Percentiles rank a stretch among this genome's conserved stretches.
These are phyloP conservation scores for Daldinia sp. DNA, from an alignment of 2,329 filamentous ascomycete genomes.

Conservation along the genomic window DNA sequence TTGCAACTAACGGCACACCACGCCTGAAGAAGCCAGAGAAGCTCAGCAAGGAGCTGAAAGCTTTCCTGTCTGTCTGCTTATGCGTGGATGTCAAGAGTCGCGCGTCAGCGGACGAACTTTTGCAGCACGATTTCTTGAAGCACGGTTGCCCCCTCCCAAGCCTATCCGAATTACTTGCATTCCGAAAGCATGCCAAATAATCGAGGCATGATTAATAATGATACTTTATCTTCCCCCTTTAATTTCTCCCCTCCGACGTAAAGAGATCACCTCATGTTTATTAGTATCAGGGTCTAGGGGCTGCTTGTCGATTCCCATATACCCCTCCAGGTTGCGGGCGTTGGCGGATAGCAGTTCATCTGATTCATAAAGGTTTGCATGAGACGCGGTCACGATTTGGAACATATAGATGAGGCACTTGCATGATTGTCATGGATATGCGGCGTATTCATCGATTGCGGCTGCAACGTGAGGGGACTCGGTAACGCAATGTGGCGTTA, in stretches of 20 bases:
- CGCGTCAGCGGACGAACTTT: conserved; percentile 87
- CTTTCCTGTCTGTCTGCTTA: conserved; percentile 93
- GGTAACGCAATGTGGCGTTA: conserved; percentile 14
- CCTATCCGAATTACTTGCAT: conserved; percentile 86
- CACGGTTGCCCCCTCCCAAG: conserved; percentile 85
- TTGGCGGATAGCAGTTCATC: conserved; percentile 35
- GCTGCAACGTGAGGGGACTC: conserved; percentile 9
- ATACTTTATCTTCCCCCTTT: conserved; percentile 41
- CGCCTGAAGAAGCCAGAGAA: conserved; percentile 98
- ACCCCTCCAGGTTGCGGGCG: conserved; percentile 21
- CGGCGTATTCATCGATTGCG: conserved; percentile 18
- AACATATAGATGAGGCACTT: conserved; percentile 33
- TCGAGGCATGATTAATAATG: conserved; percentile 36
- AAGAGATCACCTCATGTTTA: conserved; percentile 12
- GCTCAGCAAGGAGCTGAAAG: conserved; percentile 96
- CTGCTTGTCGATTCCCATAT: conserved; percentile 34
- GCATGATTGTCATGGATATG: conserved; percentile 28
- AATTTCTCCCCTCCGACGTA: conserved; percentile 35
- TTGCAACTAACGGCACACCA: conserved; percentile 96
- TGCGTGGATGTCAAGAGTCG: conserved; percentile 96
- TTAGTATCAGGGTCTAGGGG: conserved; percentile 29
- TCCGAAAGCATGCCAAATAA: conserved; percentile 78
- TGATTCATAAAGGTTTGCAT: conserved; percentile 39
- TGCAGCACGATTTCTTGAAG: conserved; percentile 93
- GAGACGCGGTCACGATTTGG: conserved; percentile 37